Percentiles rank a stretch among this genome's conserved stretches.
These are phyloP conservation scores for Curvularia hawaiiensis DNA, from an alignment of 2,329 filamentous ascomycete species.

Conservation along the genomic window DNA sequence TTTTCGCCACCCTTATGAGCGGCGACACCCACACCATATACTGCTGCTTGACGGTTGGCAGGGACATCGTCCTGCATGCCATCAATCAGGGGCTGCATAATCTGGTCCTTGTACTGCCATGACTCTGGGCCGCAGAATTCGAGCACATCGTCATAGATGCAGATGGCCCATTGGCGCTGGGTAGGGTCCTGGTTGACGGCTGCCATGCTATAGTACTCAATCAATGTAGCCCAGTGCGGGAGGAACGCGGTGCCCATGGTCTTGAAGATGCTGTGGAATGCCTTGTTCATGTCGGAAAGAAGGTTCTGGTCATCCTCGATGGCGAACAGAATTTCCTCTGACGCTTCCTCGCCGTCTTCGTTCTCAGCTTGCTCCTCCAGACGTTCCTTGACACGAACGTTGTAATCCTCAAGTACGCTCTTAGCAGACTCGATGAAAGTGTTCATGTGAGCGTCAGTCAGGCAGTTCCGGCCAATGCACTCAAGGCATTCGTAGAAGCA, in stretches of 20 bases:
- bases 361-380: conserved; percentile 82
- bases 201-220: conserved; percentile 85
- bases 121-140: conserved; percentile 94
- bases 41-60: conserved; percentile 92
- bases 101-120: conserved; percentile 83
- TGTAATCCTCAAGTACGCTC: conserved; percentile 90
- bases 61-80: conserved; percentile 86
- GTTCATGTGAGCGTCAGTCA: conserved; percentile 78
- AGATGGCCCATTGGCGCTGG: conserved; percentile 97
- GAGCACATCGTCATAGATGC: conserved; percentile 97
- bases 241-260: conserved; percentile 87
- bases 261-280: conserved; percentile 98
- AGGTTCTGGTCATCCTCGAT: conserved; percentile 98
- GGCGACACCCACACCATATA: conserved; percentile 94
- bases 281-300: conserved; percentile 99
- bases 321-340: conserved; percentile 83
- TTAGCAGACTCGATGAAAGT: conserved; percentile 86
- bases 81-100: conserved; percentile 82
- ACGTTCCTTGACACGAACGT: conserved; percentile 80
- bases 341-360: conserved; percentile 89
- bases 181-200: conserved; percentile 82
- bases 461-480: conserved; percentile 83
- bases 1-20: conserved; percentile 87
- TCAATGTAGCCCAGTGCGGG: conserved; percentile 82
- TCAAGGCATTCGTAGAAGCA: conserved; percentile 99